Percentiles rank a stretch among this genome's conserved stretches.
Conservation (phyloP, 2,329 filamentous ascomycete species). For the Davidsoniella australis region DNA sequence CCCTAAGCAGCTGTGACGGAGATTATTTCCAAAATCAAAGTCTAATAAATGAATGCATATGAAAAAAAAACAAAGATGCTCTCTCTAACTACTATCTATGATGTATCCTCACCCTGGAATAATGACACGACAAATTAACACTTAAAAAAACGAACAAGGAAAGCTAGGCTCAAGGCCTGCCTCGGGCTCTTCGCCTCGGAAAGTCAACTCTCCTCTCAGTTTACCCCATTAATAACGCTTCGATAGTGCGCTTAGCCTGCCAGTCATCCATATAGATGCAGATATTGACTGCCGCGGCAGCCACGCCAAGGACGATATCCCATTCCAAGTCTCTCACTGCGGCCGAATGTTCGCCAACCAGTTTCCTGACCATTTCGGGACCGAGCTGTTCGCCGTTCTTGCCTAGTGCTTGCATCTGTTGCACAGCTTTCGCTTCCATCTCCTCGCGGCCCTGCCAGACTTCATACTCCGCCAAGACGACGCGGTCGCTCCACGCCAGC, state of each 20-base stretch:
- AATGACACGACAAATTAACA: neutral
- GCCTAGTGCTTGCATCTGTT: neutral
- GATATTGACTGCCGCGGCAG: slow-evolving; percentile 9
- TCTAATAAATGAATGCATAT: slow-evolving; percentile 4
- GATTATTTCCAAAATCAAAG: neutral
- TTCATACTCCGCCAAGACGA: slow-evolving; percentile 15
- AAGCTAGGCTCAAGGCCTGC: neutral
- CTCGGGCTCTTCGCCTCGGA: too few species aligned
- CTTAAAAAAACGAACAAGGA: slow-evolving; percentile 4
- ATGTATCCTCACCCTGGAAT: too few species aligned
- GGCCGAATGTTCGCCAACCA: neutral
- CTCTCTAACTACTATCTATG: too few species aligned
- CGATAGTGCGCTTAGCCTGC: slow-evolving; percentile 2
- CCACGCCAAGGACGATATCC: slow-evolving; percentile 5
- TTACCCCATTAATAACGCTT: slow-evolving; percentile 1
- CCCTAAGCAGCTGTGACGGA: slow-evolving; percentile 25
- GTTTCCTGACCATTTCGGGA: neutral
- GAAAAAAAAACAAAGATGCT: neutral
- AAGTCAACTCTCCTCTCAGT: neutral
- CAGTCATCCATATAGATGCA: slow-evolving; percentile 9
- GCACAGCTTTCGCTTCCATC: neutral
- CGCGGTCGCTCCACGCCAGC: slow-evolving; percentile 17
- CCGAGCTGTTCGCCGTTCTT: neutral
- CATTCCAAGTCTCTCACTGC: slow-evolving; percentile 3
- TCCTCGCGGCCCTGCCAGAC: slow-evolving; percentile 12